Evolutionary conservation across 192 early-diverging fungal species (phyloP), one percentile per base, ranked within the genome.

Genomic region (Coemansia sp.): DNA sequence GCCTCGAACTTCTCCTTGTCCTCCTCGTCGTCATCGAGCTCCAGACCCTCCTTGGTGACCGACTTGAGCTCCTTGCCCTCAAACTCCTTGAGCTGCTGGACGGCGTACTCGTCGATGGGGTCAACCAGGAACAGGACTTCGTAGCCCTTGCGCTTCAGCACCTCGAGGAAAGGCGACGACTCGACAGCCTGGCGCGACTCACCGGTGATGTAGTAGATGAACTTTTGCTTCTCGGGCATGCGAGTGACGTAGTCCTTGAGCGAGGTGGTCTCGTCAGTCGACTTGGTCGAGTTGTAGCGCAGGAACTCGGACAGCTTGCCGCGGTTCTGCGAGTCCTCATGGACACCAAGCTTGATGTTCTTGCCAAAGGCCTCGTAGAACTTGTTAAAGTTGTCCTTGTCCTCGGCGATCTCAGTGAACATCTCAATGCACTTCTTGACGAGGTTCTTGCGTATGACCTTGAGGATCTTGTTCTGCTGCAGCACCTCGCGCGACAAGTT

Each of bases 171-270:
- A 50, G 98, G 96, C 74, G 94, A 93, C 85, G 93, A 94, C 87
- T 98, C 96, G 69, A 98, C 94, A 37, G 91, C 92, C 73, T 90
- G 89, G 71, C 90, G 89, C 75, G 91, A 94, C 88, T 97, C 95
- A 65, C 95, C 96, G 62, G 96, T 98, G 89, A 98, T 96, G 87
- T 94, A 95, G 89, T 98, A 99, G 86, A 99, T 99, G 89, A 94
- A 92, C 92, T 98, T 96, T 86, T 99, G 98, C 92, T 96, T 96
- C 88, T 97, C 96, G 84, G 95, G 93, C 98, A 99, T 99, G 84
- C 98, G 98, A 68, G 95, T 97, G 72, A 98, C 89, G 79, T 99
- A 99, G 89, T 99, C 98, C 92, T 98, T 97, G 83, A 99, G 86
- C 62, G 96, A 98, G 74, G 96, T 96, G 86, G 92, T 83, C 85